phyloP scores from a whole-genome alignment of 345 rosid genomes.

The Populus ilicifolia region DNA sequence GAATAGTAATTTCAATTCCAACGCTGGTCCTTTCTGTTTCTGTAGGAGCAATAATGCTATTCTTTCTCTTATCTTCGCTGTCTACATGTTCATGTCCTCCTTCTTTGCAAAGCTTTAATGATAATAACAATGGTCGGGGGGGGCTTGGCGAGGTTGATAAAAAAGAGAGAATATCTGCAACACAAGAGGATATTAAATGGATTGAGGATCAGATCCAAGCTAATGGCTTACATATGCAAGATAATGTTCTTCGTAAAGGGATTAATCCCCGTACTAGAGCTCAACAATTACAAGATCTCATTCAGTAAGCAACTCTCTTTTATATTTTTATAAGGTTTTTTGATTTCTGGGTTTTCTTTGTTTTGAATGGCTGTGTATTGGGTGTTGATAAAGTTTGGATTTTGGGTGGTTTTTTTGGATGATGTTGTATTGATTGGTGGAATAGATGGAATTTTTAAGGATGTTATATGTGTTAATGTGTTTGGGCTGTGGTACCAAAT shows the following conservation, averaged over 20 bases:
- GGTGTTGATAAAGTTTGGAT: background rate
- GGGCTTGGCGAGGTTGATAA: background rate
- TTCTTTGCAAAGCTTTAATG: conserved; percentile 7
- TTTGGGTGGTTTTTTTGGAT: background rate
- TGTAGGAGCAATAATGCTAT: conserved; percentile 52
- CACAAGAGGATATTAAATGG: conserved; percentile 72
- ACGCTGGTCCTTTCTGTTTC: conserved; percentile 61
- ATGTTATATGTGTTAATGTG: background rate
- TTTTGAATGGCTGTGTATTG: background rate
- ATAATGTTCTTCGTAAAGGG: conserved; percentile 86
- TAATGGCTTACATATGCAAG: conserved; percentile 89
- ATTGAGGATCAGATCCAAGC: conserved; percentile 72
- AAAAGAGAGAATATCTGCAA: conserved; percentile 41
- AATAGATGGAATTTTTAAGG: background rate
- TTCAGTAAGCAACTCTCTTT: conserved; percentile 41
- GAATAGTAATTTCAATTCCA: conserved; percentile 59
- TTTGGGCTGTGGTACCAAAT: background rate
- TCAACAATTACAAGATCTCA: conserved; percentile 84
- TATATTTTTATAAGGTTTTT: background rate
- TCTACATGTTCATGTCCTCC: conserved; percentile 61
- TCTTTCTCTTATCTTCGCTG: conserved; percentile 73
- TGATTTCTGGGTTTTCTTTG: background rate
- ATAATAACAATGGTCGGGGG: background rate
- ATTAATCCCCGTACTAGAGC: conserved; percentile 93
- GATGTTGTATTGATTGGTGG: background rate